Percentiles rank a stretch among this genome's conserved stretches.
Conservation (phyloP, 305 asterid genomes). For the Fraxinus nigra region DNA sequence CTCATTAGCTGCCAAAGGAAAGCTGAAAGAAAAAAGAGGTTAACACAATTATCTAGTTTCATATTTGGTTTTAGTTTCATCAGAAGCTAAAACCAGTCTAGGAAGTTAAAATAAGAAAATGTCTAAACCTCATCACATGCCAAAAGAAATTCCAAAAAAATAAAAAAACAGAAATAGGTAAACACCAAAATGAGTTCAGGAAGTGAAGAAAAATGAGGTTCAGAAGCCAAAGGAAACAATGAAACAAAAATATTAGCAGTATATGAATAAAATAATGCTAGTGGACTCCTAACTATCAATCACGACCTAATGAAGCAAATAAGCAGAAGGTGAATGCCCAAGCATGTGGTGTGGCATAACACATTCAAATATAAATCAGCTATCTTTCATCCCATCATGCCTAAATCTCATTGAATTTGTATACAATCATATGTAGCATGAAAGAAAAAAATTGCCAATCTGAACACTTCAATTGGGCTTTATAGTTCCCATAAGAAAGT, state of each 20-base stretch:
- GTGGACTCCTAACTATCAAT: background rate
- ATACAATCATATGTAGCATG: background rate
- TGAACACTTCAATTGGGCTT: background rate
- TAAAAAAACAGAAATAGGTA: background rate
- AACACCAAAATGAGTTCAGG: background rate
- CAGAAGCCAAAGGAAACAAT: background rate
- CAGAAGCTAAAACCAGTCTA: background rate
- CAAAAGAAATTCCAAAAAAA: background rate
- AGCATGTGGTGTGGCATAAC: background rate
- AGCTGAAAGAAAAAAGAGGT: constrained; percentile 46
- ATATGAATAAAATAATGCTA: background rate
- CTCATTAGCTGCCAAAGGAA: constrained; percentile 98
- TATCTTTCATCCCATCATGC: background rate
- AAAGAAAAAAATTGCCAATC: background rate
- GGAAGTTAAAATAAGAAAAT: background rate
- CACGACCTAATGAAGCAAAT: background rate
- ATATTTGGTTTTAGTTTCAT: constrained; percentile 15
- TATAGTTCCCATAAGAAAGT: background rate
- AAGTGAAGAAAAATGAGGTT: background rate
- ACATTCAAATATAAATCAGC: background rate
- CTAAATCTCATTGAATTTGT: background rate
- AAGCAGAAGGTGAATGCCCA: background rate
- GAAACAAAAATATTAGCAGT: background rate
- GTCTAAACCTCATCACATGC: background rate
- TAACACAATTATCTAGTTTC: constrained; percentile 13